Evolutionary conservation across 2,329 filamentous ascomycete species (phyloP).

Genomic region (Fusarium sp.): DNA sequence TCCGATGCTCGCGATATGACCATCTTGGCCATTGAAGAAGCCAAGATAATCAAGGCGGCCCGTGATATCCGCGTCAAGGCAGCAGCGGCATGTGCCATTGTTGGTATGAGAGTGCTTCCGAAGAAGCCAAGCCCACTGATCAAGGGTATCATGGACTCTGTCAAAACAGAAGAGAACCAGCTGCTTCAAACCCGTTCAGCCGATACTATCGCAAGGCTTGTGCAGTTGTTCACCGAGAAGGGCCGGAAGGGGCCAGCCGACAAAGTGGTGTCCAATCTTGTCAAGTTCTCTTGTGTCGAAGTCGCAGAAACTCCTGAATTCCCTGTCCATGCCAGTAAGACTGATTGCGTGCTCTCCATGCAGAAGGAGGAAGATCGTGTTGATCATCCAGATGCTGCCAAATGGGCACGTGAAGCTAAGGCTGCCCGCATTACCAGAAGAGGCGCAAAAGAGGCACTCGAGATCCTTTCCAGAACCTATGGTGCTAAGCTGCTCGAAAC

Average conservation of each 20-base stretch:
- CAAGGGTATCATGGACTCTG: conserved; percentile 97
- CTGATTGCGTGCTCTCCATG: conserved; percentile 87
- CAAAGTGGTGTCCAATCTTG: conserved; percentile 94
- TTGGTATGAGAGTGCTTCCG: conserved; percentile 87
- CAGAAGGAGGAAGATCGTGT: conserved; percentile 97
- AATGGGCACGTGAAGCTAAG: conserved; percentile 89
- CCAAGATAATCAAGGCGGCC: conserved; percentile 80
- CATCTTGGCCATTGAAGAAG: conserved; percentile 80
- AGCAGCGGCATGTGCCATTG: conserved; percentile 86
- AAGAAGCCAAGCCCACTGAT: conserved; percentile 95
- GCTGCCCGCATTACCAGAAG: conserved; percentile 90
- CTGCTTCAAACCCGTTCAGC: conserved; percentile 91
- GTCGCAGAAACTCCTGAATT: conserved; percentile 98
- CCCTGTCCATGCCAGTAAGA: conserved; percentile 81
- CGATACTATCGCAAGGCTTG: conserved; percentile 83
- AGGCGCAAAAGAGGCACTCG: conserved; percentile 93
- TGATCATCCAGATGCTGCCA: conserved; percentile 90
- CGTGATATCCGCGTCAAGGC: conserved; percentile 89
- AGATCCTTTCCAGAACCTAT: conserved; percentile 86
- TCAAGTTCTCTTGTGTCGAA: conserved; percentile 98
- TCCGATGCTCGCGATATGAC: conserved; percentile 81
- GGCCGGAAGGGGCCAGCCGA: conserved; percentile 89
- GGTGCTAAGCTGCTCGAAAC: conserved; percentile 82
- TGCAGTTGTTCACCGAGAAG: conserved; percentile 85
- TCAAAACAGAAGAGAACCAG: conserved; percentile 93